Percentiles rank a stretch among this genome's conserved stretches.
phyloP scores from a whole-genome alignment of 2,329 filamentous ascomycete genomes.

The Colletotrichum graminicola region DNA sequence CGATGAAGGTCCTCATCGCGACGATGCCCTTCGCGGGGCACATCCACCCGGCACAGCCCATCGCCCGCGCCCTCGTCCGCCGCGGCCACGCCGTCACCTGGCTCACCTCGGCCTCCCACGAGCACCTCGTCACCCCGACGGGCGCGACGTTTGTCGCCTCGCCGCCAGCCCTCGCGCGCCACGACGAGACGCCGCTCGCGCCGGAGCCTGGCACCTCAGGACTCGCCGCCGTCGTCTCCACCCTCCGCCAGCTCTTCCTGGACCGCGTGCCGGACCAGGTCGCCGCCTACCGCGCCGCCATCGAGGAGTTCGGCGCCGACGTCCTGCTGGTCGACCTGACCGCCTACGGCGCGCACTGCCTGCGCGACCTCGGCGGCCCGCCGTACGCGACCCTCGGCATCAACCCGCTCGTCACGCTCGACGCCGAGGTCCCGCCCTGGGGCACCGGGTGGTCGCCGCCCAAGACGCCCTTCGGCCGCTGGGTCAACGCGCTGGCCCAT shows the following conservation, averaged over 20 bases:
- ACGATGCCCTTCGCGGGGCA: constrained; percentile 27
- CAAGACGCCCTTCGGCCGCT: constrained; percentile 12
- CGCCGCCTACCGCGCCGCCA: constrained; percentile 11
- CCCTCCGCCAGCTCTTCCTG: constrained; percentile 18
- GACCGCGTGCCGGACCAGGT: constrained; percentile 24
- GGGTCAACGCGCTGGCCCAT: constrained; percentile 15
- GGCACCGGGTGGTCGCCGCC: constrained; percentile 10
- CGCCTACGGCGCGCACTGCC: constrained; percentile 19
- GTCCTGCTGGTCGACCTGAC: constrained; percentile 6
- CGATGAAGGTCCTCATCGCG: constrained; percentile 37
- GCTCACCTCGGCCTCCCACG: constrained; percentile 27
- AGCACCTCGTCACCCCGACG: constrained; percentile 9
- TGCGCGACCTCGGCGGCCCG: constrained; percentile 11
- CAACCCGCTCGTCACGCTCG: constrained; percentile 33
- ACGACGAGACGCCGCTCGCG: constrained; percentile 7
- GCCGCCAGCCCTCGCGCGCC: constrained; percentile 9
- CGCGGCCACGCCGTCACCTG: constrained; percentile 28
- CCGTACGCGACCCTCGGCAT: constrained; percentile 32
- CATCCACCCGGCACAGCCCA: constrained; percentile 23
- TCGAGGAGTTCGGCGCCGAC: not conserved
- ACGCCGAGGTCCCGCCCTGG: constrained; percentile 29
- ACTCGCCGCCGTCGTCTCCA: constrained; percentile 19
- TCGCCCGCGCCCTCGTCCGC: constrained; percentile 23
- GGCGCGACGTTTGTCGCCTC: constrained; percentile 20
- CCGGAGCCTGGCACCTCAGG: constrained; percentile 20